A percentile compares a stretch with the other conserved stretches of the same genome.
Conservation (phyloP, 352 stramenopile genomes). For the Phytophthora sojae region DNA sequence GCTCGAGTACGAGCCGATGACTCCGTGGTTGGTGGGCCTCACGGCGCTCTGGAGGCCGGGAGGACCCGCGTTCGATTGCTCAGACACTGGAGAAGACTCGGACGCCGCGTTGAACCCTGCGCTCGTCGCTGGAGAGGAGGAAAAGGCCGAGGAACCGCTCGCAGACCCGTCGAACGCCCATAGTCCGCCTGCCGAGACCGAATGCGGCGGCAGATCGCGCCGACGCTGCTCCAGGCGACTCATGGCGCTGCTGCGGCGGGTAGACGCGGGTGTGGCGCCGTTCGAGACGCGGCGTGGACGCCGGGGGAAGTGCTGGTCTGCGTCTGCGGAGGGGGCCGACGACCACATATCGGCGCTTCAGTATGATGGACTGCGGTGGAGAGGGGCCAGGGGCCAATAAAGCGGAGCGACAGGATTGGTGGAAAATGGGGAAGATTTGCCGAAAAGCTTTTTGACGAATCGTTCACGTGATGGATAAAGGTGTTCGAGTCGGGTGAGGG, state of each 20-base stretch:
- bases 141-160: constrained; percentile 15
- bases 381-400: neutral
- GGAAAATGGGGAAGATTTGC: too few relatives aligned
- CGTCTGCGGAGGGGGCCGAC: constrained; percentile 9
- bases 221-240: constrained; percentile 37
- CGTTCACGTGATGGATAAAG: too few relatives aligned
- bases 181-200: constrained; percentile 11
- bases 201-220: constrained; percentile 31
- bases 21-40: constrained; percentile 37
- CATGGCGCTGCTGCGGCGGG: constrained; percentile 28
- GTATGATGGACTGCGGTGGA: constrained; percentile 8
- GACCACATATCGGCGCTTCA: constrained; percentile 20
- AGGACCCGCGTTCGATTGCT: constrained; percentile 13
- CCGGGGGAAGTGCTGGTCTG: constrained; percentile 33
- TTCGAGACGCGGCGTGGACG: constrained; percentile 18
- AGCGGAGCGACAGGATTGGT: too few relatives aligned
- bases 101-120: neutral
- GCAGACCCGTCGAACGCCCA: constrained; percentile 34
- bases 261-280: neutral
- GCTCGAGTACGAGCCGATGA: constrained; percentile 51
- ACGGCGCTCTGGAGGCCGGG: constrained; percentile 1
- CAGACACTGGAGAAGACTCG: constrained; percentile 3
- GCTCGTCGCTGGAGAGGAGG: neutral
- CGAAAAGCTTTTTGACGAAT: too few relatives aligned
- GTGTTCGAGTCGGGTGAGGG: too few relatives aligned